These are phyloP conservation scores for Curvularia verruculosa DNA, from an alignment of 2,329 filamentous ascomycete species.

Conservation along the genomic window DNA sequence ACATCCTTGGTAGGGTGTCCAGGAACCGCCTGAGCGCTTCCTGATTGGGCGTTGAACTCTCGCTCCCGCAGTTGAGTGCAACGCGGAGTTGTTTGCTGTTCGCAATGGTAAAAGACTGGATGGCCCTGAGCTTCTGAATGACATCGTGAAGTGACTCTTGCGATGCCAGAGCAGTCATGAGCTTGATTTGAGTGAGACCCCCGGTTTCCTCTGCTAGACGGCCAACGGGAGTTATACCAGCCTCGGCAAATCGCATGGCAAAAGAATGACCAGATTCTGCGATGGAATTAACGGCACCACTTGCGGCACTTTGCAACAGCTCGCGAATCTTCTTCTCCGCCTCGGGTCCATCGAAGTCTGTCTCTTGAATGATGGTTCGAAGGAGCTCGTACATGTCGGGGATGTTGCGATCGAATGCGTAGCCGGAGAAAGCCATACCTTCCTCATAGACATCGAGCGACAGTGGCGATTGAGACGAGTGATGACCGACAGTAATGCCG, in stretches of 20 bases:
- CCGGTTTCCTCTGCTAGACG: constrained; percentile 82
- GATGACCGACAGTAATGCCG: constrained; percentile 83
- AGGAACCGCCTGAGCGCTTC: constrained; percentile 74
- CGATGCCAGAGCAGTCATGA: constrained; percentile 78
- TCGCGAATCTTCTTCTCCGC: constrained; percentile 84
- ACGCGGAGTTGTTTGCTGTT: constrained; percentile 72
- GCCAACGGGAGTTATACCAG: constrained; percentile 74
- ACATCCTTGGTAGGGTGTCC: constrained; percentile 58
- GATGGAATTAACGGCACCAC: constrained; percentile 89
- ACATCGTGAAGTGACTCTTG: constrained; percentile 76
- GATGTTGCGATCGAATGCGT: constrained; percentile 87
- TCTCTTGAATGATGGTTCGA: constrained; percentile 79
- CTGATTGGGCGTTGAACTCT: constrained; percentile 74
- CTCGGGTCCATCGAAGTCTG: constrained; percentile 84
- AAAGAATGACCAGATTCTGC: constrained; percentile 89
- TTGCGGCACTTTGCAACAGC: constrained; percentile 82
- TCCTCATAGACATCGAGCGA: constrained; percentile 75
- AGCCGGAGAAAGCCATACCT: constrained; percentile 83
- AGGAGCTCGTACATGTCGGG: constrained; percentile 89
- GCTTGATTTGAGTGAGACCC: constrained; percentile 87
- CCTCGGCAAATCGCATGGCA: constrained; percentile 82
- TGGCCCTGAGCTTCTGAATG: constrained; percentile 81
- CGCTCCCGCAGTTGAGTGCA: constrained; percentile 83
- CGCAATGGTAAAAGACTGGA: constrained; percentile 78
- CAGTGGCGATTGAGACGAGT: constrained; percentile 77